Conservation (phyloP, 305 asterid genomes). For the Fraxinus greggii region DNA sequence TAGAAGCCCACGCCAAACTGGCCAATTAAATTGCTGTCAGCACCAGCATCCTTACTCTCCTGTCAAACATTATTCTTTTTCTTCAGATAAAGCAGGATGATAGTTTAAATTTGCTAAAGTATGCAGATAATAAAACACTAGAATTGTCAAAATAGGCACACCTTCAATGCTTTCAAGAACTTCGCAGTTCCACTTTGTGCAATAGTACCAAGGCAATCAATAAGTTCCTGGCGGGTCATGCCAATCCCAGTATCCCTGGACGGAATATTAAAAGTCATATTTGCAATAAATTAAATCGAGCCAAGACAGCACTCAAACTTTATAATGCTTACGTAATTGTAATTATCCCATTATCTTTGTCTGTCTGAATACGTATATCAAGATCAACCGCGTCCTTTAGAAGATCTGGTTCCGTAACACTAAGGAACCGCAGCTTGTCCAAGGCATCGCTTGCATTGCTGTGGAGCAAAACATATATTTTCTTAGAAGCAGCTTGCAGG, state of each 20-base stretch:
- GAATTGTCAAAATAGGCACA: conserved; percentile 23
- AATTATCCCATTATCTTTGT: conserved; percentile 87
- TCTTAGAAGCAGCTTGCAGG: neutral
- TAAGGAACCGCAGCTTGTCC: conserved; percentile 95
- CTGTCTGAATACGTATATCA: conserved; percentile 79
- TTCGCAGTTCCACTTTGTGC: conserved; percentile 99
- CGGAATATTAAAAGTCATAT: conserved; percentile 15
- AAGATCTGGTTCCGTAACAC: conserved; percentile 80
- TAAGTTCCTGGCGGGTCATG: conserved; percentile 88
- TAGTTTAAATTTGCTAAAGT: neutral
- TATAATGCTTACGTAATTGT: conserved; percentile 61
- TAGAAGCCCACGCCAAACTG: conserved; percentile 99
- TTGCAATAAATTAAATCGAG: conserved; percentile 8
- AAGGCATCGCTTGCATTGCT: conserved; percentile 99
- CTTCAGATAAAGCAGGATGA: neutral
- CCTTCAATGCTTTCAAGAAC: conserved; percentile 90
- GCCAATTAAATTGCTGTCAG: conserved; percentile 95
- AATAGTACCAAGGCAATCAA: conserved; percentile 95
- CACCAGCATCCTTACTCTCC: conserved; percentile 92
- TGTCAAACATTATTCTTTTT: conserved; percentile 34
- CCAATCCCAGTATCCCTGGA: conserved; percentile 96
- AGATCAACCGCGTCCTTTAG: conserved; percentile 76
- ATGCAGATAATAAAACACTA: conserved; percentile 7
- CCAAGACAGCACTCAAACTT: neutral
- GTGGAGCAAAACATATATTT: conserved; percentile 24